Base-by-base conservation (phyloP, 306 rosid species). In the Casuarina equisetifolia region DNA sequence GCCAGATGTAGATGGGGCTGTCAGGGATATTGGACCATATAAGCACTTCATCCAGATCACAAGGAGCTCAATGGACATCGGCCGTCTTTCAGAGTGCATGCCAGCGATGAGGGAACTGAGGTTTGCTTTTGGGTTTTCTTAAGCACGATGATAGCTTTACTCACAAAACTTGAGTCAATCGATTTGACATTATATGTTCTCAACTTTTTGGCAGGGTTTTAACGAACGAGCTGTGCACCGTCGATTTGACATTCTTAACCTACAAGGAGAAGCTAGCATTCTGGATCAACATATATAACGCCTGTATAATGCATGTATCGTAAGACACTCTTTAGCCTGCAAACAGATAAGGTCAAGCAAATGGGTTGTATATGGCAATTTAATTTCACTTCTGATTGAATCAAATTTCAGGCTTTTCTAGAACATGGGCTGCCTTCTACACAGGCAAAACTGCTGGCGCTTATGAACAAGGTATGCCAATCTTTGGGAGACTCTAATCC, bases 281-380 rank as follows among this genome's bases (percentile, higher is more conserved):
- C 84, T 95, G 98, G 97, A 95, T 95, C 81, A 95, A 92, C 90
- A 82, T 92, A 70, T 91, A 95, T 85, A 95, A 95, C 81, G 92
- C 96, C 85, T 92, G 95, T 84, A 91, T 92, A 84, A 92, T 95
- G 98, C 96, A 95, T 91, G 98, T 95, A 92, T 97, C 84, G 91
- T 89, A 88, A 88, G 95, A 91, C 77, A 86, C 84, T 84, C 86
- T 81, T 78, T 76, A 86, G 73, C 64, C 74, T 67, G 57, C 12
- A 79, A 74, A 38, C 49, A 74, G 63, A 53, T 70, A 51, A 8
- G 43, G 3, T 49, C n/a, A 13, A 6, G 61, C 49, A 74, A 25
- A 36, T 36, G 35, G 5, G 39, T 52, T 48, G 16, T 76, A 57
- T 68, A 9, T 54, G 70, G 25, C 72, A 72, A 25, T 40, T 66